Base-by-base conservation (phyloP, 768 basidiomycete species). In the Gyrodon lividus region DNA sequence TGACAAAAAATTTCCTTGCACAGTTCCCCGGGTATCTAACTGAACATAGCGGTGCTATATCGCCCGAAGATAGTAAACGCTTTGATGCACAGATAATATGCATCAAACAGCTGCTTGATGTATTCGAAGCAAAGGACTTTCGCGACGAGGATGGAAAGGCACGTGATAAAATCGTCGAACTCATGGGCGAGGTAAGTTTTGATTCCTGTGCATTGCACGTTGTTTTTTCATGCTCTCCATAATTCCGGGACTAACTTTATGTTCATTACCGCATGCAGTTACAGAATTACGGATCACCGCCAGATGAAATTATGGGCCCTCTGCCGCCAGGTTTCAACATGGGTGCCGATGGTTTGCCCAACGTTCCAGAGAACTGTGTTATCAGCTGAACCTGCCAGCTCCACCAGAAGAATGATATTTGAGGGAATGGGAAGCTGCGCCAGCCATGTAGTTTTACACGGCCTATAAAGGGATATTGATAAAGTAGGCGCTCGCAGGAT, bases 21-120 rank as follows among this genome's bases (percentile, higher is more conserved):
- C 47, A 92, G 90, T 92, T 91, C 75, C 92, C 92, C 1, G 70
- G 62, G 10, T 96, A 92, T 70, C 78, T 95, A 43, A 64, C 68
- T 5, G 74, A 81, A 17, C 77, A 89, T 39, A 76, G 74, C 0
- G 50, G 69, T 10, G 77, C 78, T 2, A 66, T 93, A 16, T 72
- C 82, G 1, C 54, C 71, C 0, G 79, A 77, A 9, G 89, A 93
- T 54, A 76, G 75, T 52, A 68, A 65, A n/a, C 81, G 86, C 7
- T 93, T 83, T 62, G 74, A 79, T 22, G 72, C 75, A 41, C 92
- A 95, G 62, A 72, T 78, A 6, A 57, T 55, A 1, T 78, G 78
- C 56, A 81, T 91, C 6, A 66, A 70, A 26, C 69, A 77, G 52
- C 80, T 95, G 48, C 60, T 91, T 24, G 73, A 73, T 3, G 71